These are phyloP conservation scores for Pseudocercospora macadamiae DNA, from an alignment of 2,329 filamentous ascomycete genomes.

Conservation along the genomic window DNA sequence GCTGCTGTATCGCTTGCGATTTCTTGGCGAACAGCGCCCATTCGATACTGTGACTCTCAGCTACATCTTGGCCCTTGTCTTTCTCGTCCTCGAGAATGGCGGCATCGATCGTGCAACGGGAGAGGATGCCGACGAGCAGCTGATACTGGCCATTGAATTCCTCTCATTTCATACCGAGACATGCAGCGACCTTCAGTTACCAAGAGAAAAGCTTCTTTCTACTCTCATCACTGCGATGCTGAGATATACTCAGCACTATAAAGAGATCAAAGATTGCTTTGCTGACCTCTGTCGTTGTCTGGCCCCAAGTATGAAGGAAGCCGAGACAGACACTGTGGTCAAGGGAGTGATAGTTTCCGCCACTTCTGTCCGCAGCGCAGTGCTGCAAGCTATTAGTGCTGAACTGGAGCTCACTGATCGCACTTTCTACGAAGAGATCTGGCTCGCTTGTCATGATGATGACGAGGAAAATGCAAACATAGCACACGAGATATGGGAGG, in stretches of 20 bases:
- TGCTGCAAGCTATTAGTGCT: constrained; percentile 85
- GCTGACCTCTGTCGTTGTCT: constrained; percentile 82
- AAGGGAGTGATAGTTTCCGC: constrained; percentile 79
- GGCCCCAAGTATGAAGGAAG: constrained; percentile 73
- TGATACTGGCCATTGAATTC: constrained; percentile 86
- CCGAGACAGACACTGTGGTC: constrained; percentile 76
- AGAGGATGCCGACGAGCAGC: constrained; percentile 86
- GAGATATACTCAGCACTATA: constrained; percentile 88
- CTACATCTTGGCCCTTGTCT: constrained; percentile 81
- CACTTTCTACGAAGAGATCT: constrained; percentile 85
- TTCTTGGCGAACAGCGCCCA: constrained; percentile 89
- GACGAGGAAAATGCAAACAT: constrained; percentile 83
- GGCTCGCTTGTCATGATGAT: constrained; percentile 91
- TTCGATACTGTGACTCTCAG: constrained; percentile 86
- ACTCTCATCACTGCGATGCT: constrained; percentile 82
- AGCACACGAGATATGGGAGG: constrained; percentile 90
- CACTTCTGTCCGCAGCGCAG: constrained; percentile 76
- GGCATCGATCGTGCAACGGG: constrained; percentile 68
- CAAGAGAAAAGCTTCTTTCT: constrained; percentile 72
- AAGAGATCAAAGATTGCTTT: constrained; percentile 89
- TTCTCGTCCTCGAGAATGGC: constrained; percentile 76
- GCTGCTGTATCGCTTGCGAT: constrained; percentile 86
- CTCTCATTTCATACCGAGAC: constrained; percentile 84
- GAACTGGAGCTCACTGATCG: constrained; percentile 91
- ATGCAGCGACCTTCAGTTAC: constrained; percentile 74